Base-by-base conservation (phyloP, 2,329 filamentous ascomycete genomes). In the Calonectria hongkongensis region DNA sequence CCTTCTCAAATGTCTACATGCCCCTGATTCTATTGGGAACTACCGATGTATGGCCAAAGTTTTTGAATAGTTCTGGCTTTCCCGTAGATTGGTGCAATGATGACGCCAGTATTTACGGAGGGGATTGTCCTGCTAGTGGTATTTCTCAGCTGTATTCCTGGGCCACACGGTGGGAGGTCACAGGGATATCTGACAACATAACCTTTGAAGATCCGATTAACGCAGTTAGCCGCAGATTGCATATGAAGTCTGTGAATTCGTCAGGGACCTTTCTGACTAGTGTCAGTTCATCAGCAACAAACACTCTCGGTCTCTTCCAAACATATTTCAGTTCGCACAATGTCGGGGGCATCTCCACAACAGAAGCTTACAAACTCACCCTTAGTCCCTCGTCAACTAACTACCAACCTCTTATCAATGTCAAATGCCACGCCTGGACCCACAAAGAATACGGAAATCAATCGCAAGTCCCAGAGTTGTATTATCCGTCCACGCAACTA, bases 371-470 rank as follows among this genome's bases (percentile, higher is more conserved):
- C 47, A 64, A 65, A 18, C 58, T 70, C 15, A 27, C 16, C 18
- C 47, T 64, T 21, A 54, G 28, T 10, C 2, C 4, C 12, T 45
- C 47, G 16, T 64, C 67, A 7, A 4, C 15, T 8, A 56, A 41
- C 21, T 62, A 63, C 30, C 67, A 70, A 18, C 67, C 67, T 16
- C 60, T 70, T 27, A 58, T 70, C 7, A 63, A 70, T 36, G 36
- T 48, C 16, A 70, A 70, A 21, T 70, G 67, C 67, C 54, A 70
- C n/a, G 47, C 56, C 16, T 64, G 56, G 67, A 70, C 48, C 4
- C 63, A 56, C 36, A 18, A 28, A n/a, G 25, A 64, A 18, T 33
- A 45, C 36, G 27, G 28, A 16, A 47, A 30, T 25, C 25, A 33
- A 13, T 21, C 56, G 12, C 15, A 39, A 16, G 33, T 65, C 25